Base-by-base conservation (phyloP, 345 rosid species). In the Orychophragmus violaceus region DNA sequence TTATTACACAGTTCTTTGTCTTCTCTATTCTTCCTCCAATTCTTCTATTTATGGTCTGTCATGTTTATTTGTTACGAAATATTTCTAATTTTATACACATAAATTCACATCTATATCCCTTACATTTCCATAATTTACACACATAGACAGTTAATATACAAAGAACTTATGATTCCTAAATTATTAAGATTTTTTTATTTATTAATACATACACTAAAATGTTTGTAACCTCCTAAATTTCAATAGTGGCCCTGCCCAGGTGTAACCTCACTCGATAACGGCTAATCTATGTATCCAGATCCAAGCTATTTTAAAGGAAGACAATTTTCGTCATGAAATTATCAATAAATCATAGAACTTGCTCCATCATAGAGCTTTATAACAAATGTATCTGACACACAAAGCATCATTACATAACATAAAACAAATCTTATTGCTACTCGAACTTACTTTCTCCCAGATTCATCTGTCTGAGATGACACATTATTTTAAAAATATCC, bases 401-500 rank as follows among this genome's bases (percentile, higher is more conserved):
- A 28, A 36, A 64, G 12, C 36, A 57, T 37, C 46, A 45, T 16
- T 39, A 60, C 60, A 69, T 11, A 50, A 37, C 71, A 64, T 56
- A 27, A n/a, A 11, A 56, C 17, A 24, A 35, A 37, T 12, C 9
- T 64, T 72, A 48, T 29, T 49, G 16, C 52, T 64, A 28, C 45
- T 19, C 4, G 4, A 62, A 56, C 65, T 72, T 28, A 56, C 24
- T 36, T 6, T 58, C 65, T 45, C 59, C 52, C 70, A 64, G 70
- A 48, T 48, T 57, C 51, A 64, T 72, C 30, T 28, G 36, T 58
- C 66, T 48, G 71, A 17, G 71, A 58, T 11, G 28, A 22, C 37
- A 58, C 66, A 64, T 65, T 72, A 72, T 72, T 63, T 22, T 49
- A 13, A 46, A 25, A 36, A 8, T 17, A 59, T 50, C 66, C 50